Evolutionary conservation across 2,329 filamentous ascomycete species (phyloP).

Genomic region (Calycina marina): DNA sequence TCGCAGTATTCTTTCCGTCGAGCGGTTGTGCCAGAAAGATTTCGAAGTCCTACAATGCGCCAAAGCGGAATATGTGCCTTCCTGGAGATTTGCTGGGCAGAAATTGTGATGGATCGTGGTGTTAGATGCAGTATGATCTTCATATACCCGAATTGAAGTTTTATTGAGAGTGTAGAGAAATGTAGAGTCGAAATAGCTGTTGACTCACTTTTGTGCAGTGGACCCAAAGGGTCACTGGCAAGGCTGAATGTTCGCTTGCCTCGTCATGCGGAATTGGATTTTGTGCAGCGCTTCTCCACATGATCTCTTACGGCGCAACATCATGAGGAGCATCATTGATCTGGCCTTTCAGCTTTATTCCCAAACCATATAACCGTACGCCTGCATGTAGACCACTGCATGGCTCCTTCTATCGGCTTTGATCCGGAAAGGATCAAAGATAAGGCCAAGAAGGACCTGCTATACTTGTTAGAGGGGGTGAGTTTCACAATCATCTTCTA

Average conservation of each 20-base stretch:
- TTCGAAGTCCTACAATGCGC: slow-evolving; percentile 7
- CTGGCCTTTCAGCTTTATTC: no score
- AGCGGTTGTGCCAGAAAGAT: slow-evolving; percentile 12
- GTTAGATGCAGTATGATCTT: no score
- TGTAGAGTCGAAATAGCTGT: no score
- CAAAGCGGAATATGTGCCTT: slow-evolving; percentile 1
- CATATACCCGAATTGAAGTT: no score
- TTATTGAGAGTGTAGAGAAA: no score
- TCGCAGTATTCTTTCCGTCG: slow-evolving; percentile 10
- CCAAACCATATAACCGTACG: no score
- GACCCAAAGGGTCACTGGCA: no score
- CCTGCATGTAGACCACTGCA: slow-evolving; percentile 36
- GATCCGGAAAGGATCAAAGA: slow-evolving; percentile 63
- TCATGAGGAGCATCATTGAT: not conserved
- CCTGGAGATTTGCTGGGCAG: not conserved
- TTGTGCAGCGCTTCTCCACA: no score
- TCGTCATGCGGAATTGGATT: no score
- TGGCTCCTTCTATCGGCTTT: slow-evolving; percentile 59
- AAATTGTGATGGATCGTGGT: slow-evolving; percentile 14
- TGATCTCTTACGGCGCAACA: no score
- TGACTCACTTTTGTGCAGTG: no score
- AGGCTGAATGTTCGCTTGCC: no score
- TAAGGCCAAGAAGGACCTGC: slow-evolving; percentile 74
- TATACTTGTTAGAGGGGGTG: slow-evolving; percentile 89
- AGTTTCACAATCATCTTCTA: slow-evolving; percentile 42